phyloP scores from a whole-genome alignment of 1,139 yeast genomes.

The Ogataea hybrid region DNA sequence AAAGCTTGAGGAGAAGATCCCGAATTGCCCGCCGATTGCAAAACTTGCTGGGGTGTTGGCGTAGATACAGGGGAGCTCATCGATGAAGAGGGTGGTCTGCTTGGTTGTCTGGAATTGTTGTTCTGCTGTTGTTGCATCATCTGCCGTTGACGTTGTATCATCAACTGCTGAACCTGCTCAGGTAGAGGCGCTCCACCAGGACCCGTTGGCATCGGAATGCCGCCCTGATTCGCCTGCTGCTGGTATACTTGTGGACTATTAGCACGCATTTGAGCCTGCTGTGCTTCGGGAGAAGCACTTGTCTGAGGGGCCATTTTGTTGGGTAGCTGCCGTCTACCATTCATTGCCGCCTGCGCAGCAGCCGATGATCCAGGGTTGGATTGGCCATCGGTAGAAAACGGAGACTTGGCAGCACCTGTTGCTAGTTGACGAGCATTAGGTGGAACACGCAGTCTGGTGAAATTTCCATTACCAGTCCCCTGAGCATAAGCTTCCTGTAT shows the following conservation, averaged over 20 bases:
- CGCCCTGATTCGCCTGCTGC: conserved; percentile 9
- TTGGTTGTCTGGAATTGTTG: conserved; percentile 18
- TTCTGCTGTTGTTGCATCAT: conserved; percentile 30
- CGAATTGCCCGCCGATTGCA: conserved; percentile 15
- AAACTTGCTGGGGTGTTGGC: conserved; percentile 32
- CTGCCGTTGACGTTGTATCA: conserved; percentile 51
- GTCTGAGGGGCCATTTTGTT: conserved; percentile 5
- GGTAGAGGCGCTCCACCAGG: conserved; percentile 55
- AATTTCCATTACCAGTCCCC: conserved; percentile 19
- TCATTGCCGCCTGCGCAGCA: conserved; percentile 1
- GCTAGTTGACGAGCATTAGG: conserved; percentile 13
- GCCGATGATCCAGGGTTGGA: not conserved
- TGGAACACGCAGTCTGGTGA: conserved; percentile 24
- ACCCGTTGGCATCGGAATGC: conserved; percentile 37
- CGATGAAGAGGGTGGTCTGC: conserved; percentile 14
- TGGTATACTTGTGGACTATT: conserved; percentile 13
- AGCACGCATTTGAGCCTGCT: conserved; percentile 9
- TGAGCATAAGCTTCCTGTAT: conserved; percentile 63
- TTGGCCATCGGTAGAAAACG: conserved; percentile 8
- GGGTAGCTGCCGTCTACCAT: conserved; percentile 8
- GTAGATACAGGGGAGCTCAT: conserved; percentile 18
- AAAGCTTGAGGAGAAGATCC: conserved; percentile 14
- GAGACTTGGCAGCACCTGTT: conserved; percentile 7
- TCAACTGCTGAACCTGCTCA: conserved; percentile 53
- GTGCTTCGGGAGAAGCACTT: conserved; percentile 6